Evolutionary conservation across 2,329 filamentous ascomycete species (phyloP).

Genomic region (Pestalotiopsis sp.): DNA sequence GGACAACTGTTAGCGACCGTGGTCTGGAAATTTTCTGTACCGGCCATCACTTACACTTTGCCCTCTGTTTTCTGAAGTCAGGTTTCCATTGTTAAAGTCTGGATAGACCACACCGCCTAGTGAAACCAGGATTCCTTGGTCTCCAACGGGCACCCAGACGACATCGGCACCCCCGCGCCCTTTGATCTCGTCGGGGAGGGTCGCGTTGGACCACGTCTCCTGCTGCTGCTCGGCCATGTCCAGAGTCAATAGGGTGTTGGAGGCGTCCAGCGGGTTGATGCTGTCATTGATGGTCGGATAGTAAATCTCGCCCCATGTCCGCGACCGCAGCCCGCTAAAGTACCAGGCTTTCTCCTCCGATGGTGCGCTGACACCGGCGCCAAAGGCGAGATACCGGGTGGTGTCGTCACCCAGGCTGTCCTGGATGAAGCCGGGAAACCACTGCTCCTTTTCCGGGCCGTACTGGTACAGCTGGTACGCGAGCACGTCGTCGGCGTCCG

Average conservation of each 20-base stretch:
- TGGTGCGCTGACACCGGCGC: slow-evolving; percentile 64
- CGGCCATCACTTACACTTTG: slow-evolving; percentile 40
- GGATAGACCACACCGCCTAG: slow-evolving; percentile 74
- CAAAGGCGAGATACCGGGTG: slow-evolving; percentile 66
- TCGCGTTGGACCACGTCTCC: slow-evolving; percentile 60
- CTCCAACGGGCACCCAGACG: slow-evolving; percentile 78
- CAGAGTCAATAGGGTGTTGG: slow-evolving; percentile 61
- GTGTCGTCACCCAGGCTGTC: slow-evolving; percentile 39
- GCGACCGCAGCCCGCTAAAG: slow-evolving; percentile 64
- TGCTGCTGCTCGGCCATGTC: slow-evolving; percentile 56
- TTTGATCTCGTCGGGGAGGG: slow-evolving; percentile 50
- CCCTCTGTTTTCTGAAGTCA: slow-evolving; percentile 33
- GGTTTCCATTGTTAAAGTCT: slow-evolving; percentile 39
- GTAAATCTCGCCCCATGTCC: slow-evolving; percentile 52
- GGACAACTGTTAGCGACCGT: neutral
- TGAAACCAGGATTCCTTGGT: slow-evolving; percentile 75
- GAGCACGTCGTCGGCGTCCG: slow-evolving; percentile 45
- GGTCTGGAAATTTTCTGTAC: neutral
- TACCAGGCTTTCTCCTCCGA: slow-evolving; percentile 75
- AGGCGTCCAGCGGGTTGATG: slow-evolving; percentile 45
- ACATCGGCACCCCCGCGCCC: slow-evolving; percentile 66
- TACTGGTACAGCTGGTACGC: slow-evolving; percentile 58
- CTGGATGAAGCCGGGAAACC: slow-evolving; percentile 44
- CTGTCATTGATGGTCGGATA: slow-evolving; percentile 34
- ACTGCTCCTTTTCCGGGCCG: slow-evolving; percentile 45